A percentile compares a stretch with the other conserved stretches of the same genome.
These are phyloP conservation scores for Fusarium nisikadoi DNA, from an alignment of 2,329 filamentous ascomycete genomes.

Conservation along the genomic window DNA sequence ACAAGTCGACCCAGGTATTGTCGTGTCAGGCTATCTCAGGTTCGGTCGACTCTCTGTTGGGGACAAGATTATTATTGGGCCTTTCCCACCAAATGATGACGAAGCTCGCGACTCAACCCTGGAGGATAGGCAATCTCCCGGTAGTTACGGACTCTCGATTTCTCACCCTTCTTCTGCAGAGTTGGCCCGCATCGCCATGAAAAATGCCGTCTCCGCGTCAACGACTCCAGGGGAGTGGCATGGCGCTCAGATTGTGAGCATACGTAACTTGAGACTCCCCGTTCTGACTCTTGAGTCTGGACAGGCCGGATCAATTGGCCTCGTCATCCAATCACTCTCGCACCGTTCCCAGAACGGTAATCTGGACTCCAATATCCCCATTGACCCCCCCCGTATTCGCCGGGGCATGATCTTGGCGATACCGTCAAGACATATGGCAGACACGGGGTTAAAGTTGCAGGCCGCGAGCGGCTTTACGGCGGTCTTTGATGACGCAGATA, in stretches of 20 bases:
- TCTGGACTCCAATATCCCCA: neutral
- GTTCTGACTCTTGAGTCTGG: constrained; percentile 79
- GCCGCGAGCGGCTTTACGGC: constrained; percentile 77
- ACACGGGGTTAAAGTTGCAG: constrained; percentile 68
- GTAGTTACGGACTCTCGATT: constrained; percentile 60
- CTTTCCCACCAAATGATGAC: constrained; percentile 72
- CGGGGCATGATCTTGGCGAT: constrained; percentile 88
- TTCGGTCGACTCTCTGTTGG: constrained; percentile 82
- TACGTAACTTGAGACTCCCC: constrained; percentile 87
- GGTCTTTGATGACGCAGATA: constrained; percentile 72
- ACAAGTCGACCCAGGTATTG: constrained; percentile 65
- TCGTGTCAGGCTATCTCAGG: constrained; percentile 87
- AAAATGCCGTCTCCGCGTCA: constrained; percentile 63
- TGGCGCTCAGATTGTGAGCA: constrained; percentile 81
- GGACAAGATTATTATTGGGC: constrained; percentile 81
- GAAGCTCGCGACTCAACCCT: constrained; percentile 52
- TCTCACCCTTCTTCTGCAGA: constrained; percentile 66
- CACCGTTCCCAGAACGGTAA: constrained; percentile 13
- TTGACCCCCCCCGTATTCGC: constrained; percentile 59
- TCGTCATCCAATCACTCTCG: constrained; percentile 65
- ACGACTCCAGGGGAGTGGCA: constrained; percentile 78
- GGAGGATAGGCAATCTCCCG: constrained; percentile 60
- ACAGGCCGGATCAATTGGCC: constrained; percentile 89
- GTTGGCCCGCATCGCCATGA: constrained; percentile 62
- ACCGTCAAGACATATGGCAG: constrained; percentile 66